phyloP scores from a whole-genome alignment of 306 rosid genomes.

The Vicia faba region DNA sequence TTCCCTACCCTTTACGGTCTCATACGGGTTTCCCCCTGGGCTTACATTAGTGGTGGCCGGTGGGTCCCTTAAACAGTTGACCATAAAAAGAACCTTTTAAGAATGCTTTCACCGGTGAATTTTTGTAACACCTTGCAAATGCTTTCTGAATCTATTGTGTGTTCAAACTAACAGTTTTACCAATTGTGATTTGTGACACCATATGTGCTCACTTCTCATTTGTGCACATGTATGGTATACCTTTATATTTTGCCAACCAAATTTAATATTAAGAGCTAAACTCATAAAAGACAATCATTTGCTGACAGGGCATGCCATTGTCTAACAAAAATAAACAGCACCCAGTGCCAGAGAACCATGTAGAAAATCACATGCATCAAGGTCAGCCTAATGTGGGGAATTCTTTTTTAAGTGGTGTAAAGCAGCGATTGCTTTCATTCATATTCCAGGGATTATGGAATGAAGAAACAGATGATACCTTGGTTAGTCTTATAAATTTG shows the following conservation, averaged over 20 bases:
- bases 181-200: constrained; percentile 9
- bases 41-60: not conserved
- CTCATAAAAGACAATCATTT: constrained; percentile 37
- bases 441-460: constrained; percentile 81
- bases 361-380: constrained; percentile 58
- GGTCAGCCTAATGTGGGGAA: constrained; percentile 51
- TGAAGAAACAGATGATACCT: constrained; percentile 77
- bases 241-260: constrained; percentile 8
- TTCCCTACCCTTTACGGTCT: not conserved
- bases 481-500: constrained; percentile 63
- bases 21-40: constrained; percentile 1
- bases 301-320: constrained; percentile 58
- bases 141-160: no score
- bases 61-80: not conserved
- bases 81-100: not conserved
- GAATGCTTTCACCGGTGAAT: constrained; percentile 15
- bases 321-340: constrained; percentile 53
- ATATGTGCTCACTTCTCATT: constrained; percentile 16
- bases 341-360: constrained; percentile 51
- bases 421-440: constrained; percentile 94
- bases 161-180: constrained; percentile 30
- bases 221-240: not conserved
- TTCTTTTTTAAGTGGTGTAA: constrained; percentile 75
- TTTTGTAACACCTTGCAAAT: no score
- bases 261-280: constrained; percentile 40